phyloP scores from a whole-genome alignment of 805 yeast species.

The Nakazawaea ishiwadae region DNA sequence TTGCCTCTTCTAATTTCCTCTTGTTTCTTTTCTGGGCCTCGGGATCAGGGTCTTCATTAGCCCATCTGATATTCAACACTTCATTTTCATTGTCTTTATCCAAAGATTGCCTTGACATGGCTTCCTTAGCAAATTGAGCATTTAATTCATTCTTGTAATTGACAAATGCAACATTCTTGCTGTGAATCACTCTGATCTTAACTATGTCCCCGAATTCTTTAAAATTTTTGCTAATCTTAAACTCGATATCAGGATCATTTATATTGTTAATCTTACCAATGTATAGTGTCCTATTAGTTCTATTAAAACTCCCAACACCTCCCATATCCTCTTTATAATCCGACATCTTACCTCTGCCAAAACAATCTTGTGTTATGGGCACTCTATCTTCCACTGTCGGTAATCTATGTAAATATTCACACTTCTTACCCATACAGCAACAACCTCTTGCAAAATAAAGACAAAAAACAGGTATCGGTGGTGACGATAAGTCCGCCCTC shows the following conservation, averaged over 20 bases:
- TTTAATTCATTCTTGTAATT: conserved; percentile 60
- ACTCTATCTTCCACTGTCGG: conserved; percentile 61
- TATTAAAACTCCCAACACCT: conserved; percentile 81
- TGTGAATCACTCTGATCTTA: conserved; percentile 53
- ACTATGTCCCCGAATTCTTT: conserved; percentile 74
- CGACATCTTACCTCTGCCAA: conserved; percentile 83
- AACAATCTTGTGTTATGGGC: conserved; percentile 72
- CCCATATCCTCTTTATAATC: conserved; percentile 90
- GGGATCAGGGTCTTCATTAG: conserved; percentile 84
- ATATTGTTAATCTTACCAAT: conserved; percentile 54
- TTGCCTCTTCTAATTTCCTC: conserved; percentile 44
- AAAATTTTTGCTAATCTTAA: conserved; percentile 46
- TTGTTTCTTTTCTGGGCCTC: conserved; percentile 46
- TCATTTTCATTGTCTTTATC: conserved; percentile 47
- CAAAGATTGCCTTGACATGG: conserved; percentile 81
- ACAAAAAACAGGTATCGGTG: conserved; percentile 48
- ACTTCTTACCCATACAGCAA: conserved; percentile 73
- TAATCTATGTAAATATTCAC: conserved; percentile 73
- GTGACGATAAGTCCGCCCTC: conserved; percentile 42
- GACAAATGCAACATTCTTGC: conserved; percentile 73
- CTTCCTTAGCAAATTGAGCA: conserved; percentile 95
- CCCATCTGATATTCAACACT: conserved; percentile 76
- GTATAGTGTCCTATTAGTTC: conserved; percentile 69
- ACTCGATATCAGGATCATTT: conserved; percentile 33
- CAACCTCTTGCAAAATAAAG: conserved; percentile 85